A percentile compares a stretch with the other conserved stretches of the same genome.
phyloP scores from a whole-genome alignment of 1,284 basidiomycete species.

The Marasmius sp. region DNA sequence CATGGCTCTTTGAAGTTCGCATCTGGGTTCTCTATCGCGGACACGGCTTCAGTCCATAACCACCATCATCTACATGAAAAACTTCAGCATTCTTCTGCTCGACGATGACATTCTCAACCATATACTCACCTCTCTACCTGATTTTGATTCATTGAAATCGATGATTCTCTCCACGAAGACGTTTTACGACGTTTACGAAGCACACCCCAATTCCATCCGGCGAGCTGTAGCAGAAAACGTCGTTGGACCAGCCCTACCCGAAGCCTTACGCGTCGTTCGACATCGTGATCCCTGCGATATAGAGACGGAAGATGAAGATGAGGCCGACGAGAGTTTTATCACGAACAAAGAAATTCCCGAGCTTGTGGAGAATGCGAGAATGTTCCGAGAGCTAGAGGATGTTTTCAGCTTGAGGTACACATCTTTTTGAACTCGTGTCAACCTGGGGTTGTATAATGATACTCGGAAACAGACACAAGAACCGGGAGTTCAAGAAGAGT shows the following conservation, averaged over 20 bases:
- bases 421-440: background rate
- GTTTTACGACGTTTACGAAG: slow-evolving; percentile 21
- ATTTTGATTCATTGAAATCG: slow-evolving; percentile 20
- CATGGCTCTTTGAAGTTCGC: too few species aligned
- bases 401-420: slow-evolving; percentile 33
- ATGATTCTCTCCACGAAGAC: slow-evolving; percentile 22
- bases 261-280: slow-evolving; percentile 23
- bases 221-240: slow-evolving; percentile 25
- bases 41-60: too few species aligned
- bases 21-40: too few species aligned
- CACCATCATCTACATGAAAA: background rate
- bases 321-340: background rate
- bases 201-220: slow-evolving; percentile 23
- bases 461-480: slow-evolving; percentile 28
- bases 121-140: slow-evolving; percentile 21
- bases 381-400: slow-evolving; percentile 29
- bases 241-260: slow-evolving; percentile 24
- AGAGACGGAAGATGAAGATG: background rate
- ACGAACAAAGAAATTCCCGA: background rate
- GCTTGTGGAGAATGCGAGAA: slow-evolving; percentile 16
- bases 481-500: slow-evolving; percentile 25
- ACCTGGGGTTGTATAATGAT: background rate
- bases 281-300: background rate
- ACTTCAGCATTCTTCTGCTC: slow-evolving; percentile 2
- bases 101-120: slow-evolving; percentile 24